Conservation (phyloP, 2,329 filamentous ascomycete species). For the Colletotrichum navitas region DNA sequence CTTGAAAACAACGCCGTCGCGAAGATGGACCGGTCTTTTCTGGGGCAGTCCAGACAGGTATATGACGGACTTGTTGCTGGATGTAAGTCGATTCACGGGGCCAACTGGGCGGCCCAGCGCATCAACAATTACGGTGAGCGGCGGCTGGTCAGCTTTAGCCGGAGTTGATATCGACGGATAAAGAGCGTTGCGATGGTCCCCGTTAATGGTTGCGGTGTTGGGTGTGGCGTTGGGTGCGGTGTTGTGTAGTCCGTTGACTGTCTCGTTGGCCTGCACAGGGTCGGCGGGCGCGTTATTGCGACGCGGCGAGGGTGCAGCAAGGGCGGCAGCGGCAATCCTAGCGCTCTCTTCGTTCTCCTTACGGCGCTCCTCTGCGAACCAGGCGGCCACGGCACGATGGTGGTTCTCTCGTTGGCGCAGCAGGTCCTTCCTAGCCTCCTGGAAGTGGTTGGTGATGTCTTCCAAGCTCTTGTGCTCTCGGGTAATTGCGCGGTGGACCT, state of each 20-base stretch:
- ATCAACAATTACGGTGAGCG: slow-evolving; percentile 49
- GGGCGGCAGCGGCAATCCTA: slow-evolving; percentile 32
- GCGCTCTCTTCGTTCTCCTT: slow-evolving; percentile 16
- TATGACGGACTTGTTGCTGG: slow-evolving; percentile 6
- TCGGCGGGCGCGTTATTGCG: background rate
- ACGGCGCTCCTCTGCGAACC: slow-evolving; percentile 18
- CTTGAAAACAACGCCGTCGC: background rate
- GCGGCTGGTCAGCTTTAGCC: background rate
- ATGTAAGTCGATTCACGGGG: slow-evolving; percentile 50
- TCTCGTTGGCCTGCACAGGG: slow-evolving; percentile 8
- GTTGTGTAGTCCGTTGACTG: slow-evolving; percentile 5
- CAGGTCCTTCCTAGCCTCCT: background rate
- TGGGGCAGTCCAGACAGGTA: slow-evolving; percentile 11
- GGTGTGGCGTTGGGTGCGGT: background rate
- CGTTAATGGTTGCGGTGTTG: slow-evolving; percentile 15
- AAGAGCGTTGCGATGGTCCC: background rate
- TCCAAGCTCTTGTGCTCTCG: slow-evolving; percentile 29
- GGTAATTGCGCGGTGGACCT: slow-evolving; percentile 24
- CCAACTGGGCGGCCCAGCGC: slow-evolving; percentile 55
- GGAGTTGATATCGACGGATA: background rate
- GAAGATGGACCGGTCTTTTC: slow-evolving; percentile 35
- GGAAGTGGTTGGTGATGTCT: slow-evolving; percentile 16
- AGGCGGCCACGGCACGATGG: slow-evolving; percentile 7
- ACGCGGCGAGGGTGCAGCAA: slow-evolving; percentile 15
- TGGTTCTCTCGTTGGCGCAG: slow-evolving; percentile 5